A percentile compares a stretch with the other conserved stretches of the same genome.
These are phyloP conservation scores for Myriosclerotinia scirpicola DNA, from an alignment of 2,329 filamentous ascomycete species.

Conservation along the genomic window DNA sequence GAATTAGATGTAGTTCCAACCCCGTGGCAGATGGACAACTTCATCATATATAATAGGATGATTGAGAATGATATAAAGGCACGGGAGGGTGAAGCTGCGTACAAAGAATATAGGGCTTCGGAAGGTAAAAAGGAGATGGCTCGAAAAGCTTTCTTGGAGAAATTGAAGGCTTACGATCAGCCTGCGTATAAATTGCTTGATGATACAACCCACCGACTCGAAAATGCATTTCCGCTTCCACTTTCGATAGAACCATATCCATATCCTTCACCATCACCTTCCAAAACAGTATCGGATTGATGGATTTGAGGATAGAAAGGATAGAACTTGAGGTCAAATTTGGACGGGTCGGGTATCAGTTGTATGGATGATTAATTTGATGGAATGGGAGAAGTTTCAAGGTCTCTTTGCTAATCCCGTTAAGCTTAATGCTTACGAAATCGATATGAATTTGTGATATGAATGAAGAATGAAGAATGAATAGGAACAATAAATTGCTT, in stretches of 20 bases:
- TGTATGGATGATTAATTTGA: neutral
- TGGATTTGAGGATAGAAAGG: neutral
- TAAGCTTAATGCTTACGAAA: too few species aligned
- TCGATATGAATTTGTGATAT: too few species aligned
- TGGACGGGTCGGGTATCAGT: too few species aligned
- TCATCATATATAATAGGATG: conserved; percentile 51
- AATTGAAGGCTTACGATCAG: conserved; percentile 20
- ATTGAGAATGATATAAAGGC: conserved; percentile 43
- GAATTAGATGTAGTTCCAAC: conserved; percentile 47
- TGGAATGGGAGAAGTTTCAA: neutral
- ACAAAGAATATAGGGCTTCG: conserved; percentile 25
- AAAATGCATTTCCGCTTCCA: conserved; percentile 19
- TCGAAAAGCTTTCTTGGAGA: conserved; percentile 21
- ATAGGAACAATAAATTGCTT: neutral
- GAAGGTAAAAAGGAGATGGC: conserved; percentile 27
- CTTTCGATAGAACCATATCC: conserved; percentile 3
- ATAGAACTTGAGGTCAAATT: neutral
- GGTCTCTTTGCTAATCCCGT: neutral
- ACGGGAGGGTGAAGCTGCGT: conserved; percentile 45
- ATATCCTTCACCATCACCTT: neutral
- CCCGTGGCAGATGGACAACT: conserved; percentile 58
- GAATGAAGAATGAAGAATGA: neutral
- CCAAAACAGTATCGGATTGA: neutral
- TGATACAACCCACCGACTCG: conserved; percentile 16
- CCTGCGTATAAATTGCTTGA: conserved; percentile 3